Conservation (phyloP, 192 early-diverging fungal genomes). For the Coemansia sp. region DNA sequence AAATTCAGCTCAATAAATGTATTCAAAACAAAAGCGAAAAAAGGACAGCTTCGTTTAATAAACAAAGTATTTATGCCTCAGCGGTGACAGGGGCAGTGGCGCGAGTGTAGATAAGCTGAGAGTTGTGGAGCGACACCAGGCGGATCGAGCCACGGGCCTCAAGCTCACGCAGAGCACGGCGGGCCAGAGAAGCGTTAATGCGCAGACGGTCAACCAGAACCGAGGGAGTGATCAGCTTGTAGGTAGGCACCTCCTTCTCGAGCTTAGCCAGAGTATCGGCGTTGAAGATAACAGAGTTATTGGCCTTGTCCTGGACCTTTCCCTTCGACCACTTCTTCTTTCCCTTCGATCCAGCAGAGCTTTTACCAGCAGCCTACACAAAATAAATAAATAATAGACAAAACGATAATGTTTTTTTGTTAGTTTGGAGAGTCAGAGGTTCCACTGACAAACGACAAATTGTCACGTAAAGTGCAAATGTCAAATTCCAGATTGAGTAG, state of each 20-base stretch:
- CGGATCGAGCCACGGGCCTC: constrained; percentile 91
- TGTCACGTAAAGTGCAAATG: neutral
- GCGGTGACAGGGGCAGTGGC: constrained; percentile 46
- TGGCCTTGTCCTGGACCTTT: constrained; percentile 99
- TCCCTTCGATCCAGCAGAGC: constrained; percentile 40
- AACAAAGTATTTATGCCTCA: constrained; percentile 34
- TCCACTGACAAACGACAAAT: too few species aligned
- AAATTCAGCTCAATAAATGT: neutral
- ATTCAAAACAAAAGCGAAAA: neutral
- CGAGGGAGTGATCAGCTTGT: constrained; percentile 99
- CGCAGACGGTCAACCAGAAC: constrained; percentile 98
- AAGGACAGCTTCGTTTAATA: neutral
- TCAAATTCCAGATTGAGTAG: neutral
- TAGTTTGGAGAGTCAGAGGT: neutral
- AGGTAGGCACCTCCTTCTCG: constrained; percentile 99
- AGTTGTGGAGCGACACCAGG: constrained; percentile 86
- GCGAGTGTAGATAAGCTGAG: constrained; percentile 83
- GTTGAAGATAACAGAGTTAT: constrained; percentile 98
- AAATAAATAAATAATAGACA: neutral
- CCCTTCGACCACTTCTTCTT: constrained; percentile 99
- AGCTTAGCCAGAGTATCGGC: constrained; percentile 98
- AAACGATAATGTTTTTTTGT: neutral
- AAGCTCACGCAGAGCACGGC: constrained; percentile 92
- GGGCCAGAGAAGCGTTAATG: constrained; percentile 97
- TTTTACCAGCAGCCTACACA: constrained; percentile 45